Conservation (phyloP, 179 eudicot species). For the Spinacia oleracea region DNA sequence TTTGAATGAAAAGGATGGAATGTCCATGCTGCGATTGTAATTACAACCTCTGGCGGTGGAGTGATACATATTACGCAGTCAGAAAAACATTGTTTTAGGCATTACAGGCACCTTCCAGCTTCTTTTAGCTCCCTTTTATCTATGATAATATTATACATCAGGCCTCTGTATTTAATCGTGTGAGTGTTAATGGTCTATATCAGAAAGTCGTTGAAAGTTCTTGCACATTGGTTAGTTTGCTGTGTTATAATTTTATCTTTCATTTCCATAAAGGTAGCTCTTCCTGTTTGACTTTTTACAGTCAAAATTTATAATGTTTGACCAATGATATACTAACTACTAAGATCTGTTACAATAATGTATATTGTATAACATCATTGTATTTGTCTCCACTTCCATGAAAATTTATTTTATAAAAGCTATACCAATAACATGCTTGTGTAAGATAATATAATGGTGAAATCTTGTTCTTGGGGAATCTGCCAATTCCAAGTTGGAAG, state of each 20-base stretch:
- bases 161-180: background rate
- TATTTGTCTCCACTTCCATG: background rate
- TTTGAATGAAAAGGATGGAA: background rate
- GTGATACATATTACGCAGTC: background rate
- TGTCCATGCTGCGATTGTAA: background rate
- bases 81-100: background rate
- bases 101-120: background rate
- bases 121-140: background rate
- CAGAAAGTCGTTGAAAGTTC: background rate
- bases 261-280: background rate
- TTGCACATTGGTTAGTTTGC: background rate
- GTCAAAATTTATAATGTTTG: background rate
- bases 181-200: background rate
- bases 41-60: background rate
- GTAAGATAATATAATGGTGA: background rate
- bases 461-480: background rate
- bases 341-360: background rate
- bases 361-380: background rate
- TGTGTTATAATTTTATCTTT: background rate
- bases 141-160: background rate
- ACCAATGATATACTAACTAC: background rate
- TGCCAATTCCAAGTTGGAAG: background rate
- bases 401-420: background rate
- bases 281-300: background rate
- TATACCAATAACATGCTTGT: background rate